Evolutionary conservation across 805 yeast genomes (phyloP).

Genomic region (Teunomyces panamensis): DNA sequence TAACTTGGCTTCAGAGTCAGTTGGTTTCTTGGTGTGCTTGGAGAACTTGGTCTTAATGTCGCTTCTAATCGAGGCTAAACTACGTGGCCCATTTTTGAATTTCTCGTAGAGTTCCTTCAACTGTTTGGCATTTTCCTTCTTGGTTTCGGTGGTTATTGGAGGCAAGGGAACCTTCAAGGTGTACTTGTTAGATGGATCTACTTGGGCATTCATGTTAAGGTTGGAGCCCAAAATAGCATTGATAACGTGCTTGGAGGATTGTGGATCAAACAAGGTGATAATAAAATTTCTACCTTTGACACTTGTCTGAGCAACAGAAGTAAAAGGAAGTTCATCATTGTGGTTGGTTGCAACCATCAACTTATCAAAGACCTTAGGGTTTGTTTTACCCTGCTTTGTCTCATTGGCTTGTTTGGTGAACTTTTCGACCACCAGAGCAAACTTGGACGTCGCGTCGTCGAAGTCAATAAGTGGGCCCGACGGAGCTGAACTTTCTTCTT

Average conservation of each 20-base stretch:
- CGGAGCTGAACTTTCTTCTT: slow-evolving; percentile 6
- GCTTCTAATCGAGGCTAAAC: slow-evolving; percentile 43
- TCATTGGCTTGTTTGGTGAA: slow-evolving; percentile 59
- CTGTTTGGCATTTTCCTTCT: slow-evolving; percentile 52
- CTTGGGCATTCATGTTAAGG: slow-evolving; percentile 77
- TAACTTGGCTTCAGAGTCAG: slow-evolving; percentile 54
- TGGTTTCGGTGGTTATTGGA: slow-evolving; percentile 67
- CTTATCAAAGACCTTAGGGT: slow-evolving; percentile 62
- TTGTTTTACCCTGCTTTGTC: slow-evolving; percentile 65
- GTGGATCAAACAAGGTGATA: slow-evolving; percentile 88
- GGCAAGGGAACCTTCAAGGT: slow-evolving; percentile 73
- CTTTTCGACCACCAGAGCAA: slow-evolving; percentile 46
- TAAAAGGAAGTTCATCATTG: slow-evolving; percentile 47
- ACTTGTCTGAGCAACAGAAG: slow-evolving; percentile 68
- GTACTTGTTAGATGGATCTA: slow-evolving; percentile 69
- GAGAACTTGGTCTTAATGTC: slow-evolving; percentile 57
- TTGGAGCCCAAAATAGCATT: slow-evolving; percentile 68
- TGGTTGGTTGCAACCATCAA: slow-evolving; percentile 47
- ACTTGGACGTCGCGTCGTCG: slow-evolving; percentile 39
- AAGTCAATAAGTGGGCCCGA: slow-evolving; percentile 24
- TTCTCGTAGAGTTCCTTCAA: slow-evolving; percentile 67
- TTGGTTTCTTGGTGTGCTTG: slow-evolving; percentile 48
- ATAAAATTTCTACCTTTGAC: slow-evolving; percentile 65
- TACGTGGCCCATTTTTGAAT: slow-evolving; percentile 49
- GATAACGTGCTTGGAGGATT: slow-evolving; percentile 62